Base-by-base conservation (phyloP, 1,139 yeast genomes). In the Yarrowia galli region DNA sequence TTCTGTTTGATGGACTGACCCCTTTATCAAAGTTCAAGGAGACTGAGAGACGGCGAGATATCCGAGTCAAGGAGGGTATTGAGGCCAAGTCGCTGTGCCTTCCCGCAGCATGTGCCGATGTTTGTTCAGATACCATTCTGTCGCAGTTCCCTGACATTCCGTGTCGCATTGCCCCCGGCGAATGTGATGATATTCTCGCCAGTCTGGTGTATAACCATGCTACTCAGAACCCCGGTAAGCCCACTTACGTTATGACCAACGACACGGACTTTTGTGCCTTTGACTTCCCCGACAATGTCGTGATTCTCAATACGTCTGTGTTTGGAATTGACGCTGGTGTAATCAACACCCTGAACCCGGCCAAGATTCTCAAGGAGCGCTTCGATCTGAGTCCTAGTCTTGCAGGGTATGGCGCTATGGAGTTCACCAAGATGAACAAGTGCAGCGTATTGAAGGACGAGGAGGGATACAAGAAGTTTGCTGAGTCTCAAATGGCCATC, bases 181-280 rank as follows among this genome's bases (percentile, higher is more conserved):
- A 56, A 28, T 56, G 64, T n/a, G 64, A 56, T 16, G 64, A 56
- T 15, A 42, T 56, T 13, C 32, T 56, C 22, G 64, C 64, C 25
- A 56, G 64, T 32, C 45, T 56, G 40, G 64, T 56, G n/a, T 56
- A 56, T 40, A 56, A 56, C 38, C 13, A 56, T 9, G 64, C 64
- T 6, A 22, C 10, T 2, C 32, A 36, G 18, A 56, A 56, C 20
- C 64, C 64, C 0, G 38, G 25, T 3, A 56, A 15, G 25, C 43
- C 48, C 13, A 56, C 64, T 3, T 56, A 56, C 20, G 64, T 56
- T 7, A 56, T 56, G 64, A 56, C 64, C n/a, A 56, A 56, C 35
- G 64, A 56, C 35, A 56, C 64, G 22, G 64, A 56, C 15, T 56
- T 56, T 7, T 56, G 64, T 12, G 64, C 64, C 1, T 56, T 56